Evolutionary conservation across 1,284 basidiomycete species (phyloP).

Genomic region (Melanopsichium pennsylvanicum): DNA sequence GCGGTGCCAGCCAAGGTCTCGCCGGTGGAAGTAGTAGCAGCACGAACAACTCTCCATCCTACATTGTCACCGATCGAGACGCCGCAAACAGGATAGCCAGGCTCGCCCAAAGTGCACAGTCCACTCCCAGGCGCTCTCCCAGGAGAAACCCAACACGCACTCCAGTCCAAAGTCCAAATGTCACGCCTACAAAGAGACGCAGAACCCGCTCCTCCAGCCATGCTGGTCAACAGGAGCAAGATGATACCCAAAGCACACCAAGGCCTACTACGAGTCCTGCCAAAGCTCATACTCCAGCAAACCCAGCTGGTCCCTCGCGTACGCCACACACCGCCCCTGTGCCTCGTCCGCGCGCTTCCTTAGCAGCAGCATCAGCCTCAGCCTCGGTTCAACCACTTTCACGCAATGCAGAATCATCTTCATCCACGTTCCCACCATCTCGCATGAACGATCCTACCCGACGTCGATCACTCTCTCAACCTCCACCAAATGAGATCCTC

Average conservation of each 20-base stretch:
- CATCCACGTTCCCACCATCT: not conserved
- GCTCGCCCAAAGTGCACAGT: slow-evolving; percentile 12
- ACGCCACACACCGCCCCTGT: slow-evolving; percentile 28
- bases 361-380: slow-evolving; percentile 3
- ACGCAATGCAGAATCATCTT: not conserved
- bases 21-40: slow-evolving; percentile 31
- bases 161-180: not conserved
- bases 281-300: slow-evolving; percentile 14
- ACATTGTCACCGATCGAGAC: slow-evolving; percentile 19
- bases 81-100: slow-evolving; percentile 27
- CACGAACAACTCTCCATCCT: slow-evolving; percentile 20
- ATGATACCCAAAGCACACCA: slow-evolving; percentile 19
- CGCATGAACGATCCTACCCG: slow-evolving; percentile 6
- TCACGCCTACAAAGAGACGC: too few relatives aligned
- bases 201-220: too few relatives aligned
- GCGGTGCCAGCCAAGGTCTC: slow-evolving; percentile 40
- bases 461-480: slow-evolving; percentile 43
- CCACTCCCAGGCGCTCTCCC: slow-evolving; percentile 23
- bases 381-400: slow-evolving; percentile 2
- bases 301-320: not conserved
- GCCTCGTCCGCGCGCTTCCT: slow-evolving; percentile 5
- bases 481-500: slow-evolving; percentile 41
- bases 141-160: slow-evolving; percentile 12
- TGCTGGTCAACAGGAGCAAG: too few relatives aligned
- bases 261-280: slow-evolving; percentile 16